A percentile compares a stretch with the other conserved stretches of the same genome.
phyloP scores from a whole-genome alignment of 2,329 filamentous ascomycete genomes.

The Harringtonia lauricola region DNA sequence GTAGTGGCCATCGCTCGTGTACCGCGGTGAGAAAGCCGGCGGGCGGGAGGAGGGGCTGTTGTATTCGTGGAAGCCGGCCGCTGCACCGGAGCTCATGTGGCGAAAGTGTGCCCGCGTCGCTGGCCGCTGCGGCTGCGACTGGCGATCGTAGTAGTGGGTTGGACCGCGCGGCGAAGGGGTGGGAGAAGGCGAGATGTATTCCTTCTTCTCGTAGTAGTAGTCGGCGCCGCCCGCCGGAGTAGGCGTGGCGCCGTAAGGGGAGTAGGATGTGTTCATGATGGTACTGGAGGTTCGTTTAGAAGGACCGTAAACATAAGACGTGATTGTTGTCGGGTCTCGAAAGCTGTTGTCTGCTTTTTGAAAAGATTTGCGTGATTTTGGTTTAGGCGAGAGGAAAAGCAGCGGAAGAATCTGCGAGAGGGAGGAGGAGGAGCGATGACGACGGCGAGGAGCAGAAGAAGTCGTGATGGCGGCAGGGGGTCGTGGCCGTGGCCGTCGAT shows the following conservation, averaged over 20 bases:
- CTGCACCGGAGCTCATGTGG: slow-evolving; percentile 27
- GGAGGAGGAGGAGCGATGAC: slow-evolving; percentile 11
- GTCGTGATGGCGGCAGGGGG: slow-evolving; percentile 10
- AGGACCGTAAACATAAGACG: neutral
- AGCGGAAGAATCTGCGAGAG: slow-evolving; percentile 9
- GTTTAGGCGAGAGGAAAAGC: slow-evolving; percentile 11
- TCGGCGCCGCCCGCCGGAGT: slow-evolving; percentile 25
- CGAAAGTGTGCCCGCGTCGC: slow-evolving; percentile 41
- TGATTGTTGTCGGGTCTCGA: neutral
- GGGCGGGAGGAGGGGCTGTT: slow-evolving; percentile 27
- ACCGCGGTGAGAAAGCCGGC: slow-evolving; percentile 46
- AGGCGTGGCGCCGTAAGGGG: slow-evolving; percentile 36
- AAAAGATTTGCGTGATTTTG: slow-evolving; percentile 8
- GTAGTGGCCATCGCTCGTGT: slow-evolving; percentile 52
- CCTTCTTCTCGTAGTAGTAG: slow-evolving; percentile 39
- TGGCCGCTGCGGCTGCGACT: slow-evolving; percentile 31
- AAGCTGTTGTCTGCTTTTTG: slow-evolving; percentile 2
- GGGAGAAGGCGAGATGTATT: slow-evolving; percentile 42
- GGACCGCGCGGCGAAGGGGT: slow-evolving; percentile 44
- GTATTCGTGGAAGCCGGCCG: slow-evolving; percentile 25
- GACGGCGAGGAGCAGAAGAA: slow-evolving; percentile 10
- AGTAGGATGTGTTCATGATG: slow-evolving; percentile 28
- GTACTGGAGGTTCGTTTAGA: slow-evolving; percentile 19
- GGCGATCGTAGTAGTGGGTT: slow-evolving; percentile 26
- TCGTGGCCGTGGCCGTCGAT: slow-evolving; percentile 12